Base-by-base conservation (phyloP, 495 filamentous ascomycete species). In the Penicillium egyptiacum region DNA sequence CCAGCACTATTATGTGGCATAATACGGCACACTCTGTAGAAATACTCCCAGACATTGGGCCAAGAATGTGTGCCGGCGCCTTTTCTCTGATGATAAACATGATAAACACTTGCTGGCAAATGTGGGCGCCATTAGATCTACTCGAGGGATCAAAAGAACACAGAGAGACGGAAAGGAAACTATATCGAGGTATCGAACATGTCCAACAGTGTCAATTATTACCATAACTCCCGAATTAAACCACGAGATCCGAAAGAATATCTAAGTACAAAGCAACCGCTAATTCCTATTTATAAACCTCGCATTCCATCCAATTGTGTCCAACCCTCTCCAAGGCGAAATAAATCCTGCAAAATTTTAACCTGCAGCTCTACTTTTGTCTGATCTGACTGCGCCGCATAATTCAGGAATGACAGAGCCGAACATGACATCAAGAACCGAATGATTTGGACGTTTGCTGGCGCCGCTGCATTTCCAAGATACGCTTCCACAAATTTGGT, bases 341-440 rank as follows among this genome's bases (percentile, higher is more conserved):
- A 25, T 17, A 47, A 47, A 30, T 47, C 44, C 26, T 47, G 16
- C 44, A 30, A n/a, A 47, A 47, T 47, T 1, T 17, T 30, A 4
- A 47, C 44, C 17, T 47, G 44, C 44, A 30, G 26, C 8, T 30
- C 26, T 20, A 47, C n/a, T 19, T 47, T 47, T 28, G 44, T 47
- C n/a, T 30, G 44, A 30, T 47, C 44, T 19, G 44, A 47, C 14
- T 30, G 44, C 5, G 44, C 23, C 25, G 44, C 44, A 30, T 31
- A 47, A 11, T 30, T 47, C 25, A 47, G 19, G 44, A 47, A 47
- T 14, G 44, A 47, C 26, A 47, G 14, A 17, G 44, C 44, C 23
- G 44, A 47, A 30, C 44, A 47, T 19, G 44, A 47, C 26, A 47
- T 47, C 44, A 47, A 19, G 4, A 47, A 47, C 4, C 10, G 44